Conservation (phyloP, 129 eudicot species). For the Logfia minima region DNA sequence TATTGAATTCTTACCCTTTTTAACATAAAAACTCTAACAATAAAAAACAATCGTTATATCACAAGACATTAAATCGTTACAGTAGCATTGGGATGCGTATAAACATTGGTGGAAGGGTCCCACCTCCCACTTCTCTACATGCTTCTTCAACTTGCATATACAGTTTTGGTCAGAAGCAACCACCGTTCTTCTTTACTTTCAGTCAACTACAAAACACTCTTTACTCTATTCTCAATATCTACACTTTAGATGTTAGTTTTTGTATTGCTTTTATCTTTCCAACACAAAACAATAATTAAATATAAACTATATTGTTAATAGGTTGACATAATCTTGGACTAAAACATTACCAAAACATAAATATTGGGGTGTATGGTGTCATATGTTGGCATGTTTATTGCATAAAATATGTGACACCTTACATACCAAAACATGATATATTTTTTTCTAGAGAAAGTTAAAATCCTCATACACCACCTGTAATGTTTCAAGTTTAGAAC, state of each 20-base stretch:
- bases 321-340: too few species aligned
- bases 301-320: too few species aligned
- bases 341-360: too few species aligned
- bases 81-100: conserved; percentile 29
- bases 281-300: not conserved
- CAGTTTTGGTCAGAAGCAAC: conserved; percentile 23
- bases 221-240: not conserved
- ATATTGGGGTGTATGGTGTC: too few species aligned
- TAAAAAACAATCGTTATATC: not conserved
- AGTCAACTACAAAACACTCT: conserved; percentile 15
- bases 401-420: too few species aligned
- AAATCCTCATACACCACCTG: too few species aligned
- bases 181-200: conserved; percentile 14
- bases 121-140: not conserved
- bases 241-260: not conserved
- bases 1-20: not conserved
- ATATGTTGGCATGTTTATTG: too few species aligned
- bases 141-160: conserved; percentile 2
- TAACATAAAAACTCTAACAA: too few species aligned
- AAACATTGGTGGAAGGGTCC: conserved; percentile 12
- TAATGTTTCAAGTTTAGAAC: too few species aligned
- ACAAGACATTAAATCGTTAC: not conserved
- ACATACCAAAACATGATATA: too few species aligned
- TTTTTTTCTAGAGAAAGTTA: too few species aligned
- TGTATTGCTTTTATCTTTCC: not conserved